Evolutionary conservation across 2,329 filamentous ascomycete genomes (phyloP).

Genomic region (Exophiala oligosperma): DNA sequence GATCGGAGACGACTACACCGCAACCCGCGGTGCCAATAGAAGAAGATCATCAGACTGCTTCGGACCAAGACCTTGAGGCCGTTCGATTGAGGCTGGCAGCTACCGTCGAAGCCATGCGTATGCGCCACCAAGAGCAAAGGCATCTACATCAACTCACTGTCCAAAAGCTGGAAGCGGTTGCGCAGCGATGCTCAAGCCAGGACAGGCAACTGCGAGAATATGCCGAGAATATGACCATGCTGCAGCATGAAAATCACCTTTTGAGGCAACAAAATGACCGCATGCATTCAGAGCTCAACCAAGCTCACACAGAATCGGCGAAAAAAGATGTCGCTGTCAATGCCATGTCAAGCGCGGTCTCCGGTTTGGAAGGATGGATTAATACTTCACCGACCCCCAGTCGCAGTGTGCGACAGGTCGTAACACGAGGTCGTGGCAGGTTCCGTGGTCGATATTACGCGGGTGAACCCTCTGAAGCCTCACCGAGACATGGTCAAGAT

Average conservation of each 20-base stretch:
- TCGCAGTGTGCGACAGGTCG: constrained; percentile 14
- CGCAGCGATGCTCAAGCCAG: constrained; percentile 26
- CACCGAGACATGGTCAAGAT: background rate
- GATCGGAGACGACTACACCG: constrained; percentile 7
- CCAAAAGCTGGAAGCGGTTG: constrained; percentile 28
- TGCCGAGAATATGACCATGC: constrained; percentile 16
- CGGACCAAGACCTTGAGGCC: constrained; percentile 11
- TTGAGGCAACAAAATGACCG: constrained; percentile 21
- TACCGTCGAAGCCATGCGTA: constrained; percentile 28
- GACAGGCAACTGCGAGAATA: constrained; percentile 22
- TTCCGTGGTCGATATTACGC: constrained; percentile 30
- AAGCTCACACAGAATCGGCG: constrained; percentile 16
- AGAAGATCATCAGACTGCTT: background rate
- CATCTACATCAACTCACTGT: constrained; percentile 27
- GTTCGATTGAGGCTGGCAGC: constrained; percentile 18
- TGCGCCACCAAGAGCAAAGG: constrained; percentile 28
- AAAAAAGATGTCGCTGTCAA: constrained; percentile 27
- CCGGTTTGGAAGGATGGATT: constrained; percentile 31
- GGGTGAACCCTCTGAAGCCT: constrained; percentile 17
- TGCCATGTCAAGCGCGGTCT: constrained; percentile 31
- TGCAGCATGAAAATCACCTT: constrained; percentile 20
- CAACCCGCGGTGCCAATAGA: background rate
- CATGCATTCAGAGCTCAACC: constrained; percentile 13
- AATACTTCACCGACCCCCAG: constrained; percentile 22
- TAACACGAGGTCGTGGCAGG: constrained; percentile 28